These are phyloP conservation scores for Rosellinia necatrix DNA, from an alignment of 2,329 filamentous ascomycete genomes.

Conservation along the genomic window DNA sequence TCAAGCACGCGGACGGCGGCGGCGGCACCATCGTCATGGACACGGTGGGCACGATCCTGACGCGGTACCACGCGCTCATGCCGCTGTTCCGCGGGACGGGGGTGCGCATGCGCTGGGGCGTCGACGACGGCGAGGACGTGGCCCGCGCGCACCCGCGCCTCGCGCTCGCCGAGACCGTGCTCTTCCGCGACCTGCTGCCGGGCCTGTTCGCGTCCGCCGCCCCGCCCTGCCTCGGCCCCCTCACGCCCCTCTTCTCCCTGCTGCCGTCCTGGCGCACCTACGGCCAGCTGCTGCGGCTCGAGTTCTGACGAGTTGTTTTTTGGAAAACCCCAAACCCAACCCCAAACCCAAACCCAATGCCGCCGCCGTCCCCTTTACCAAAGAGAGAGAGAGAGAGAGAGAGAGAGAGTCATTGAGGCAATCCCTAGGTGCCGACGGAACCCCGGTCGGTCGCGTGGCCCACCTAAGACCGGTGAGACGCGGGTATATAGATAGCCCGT, in stretches of 20 bases:
- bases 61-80: constrained; percentile 12
- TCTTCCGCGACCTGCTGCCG: constrained; percentile 18
- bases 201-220: constrained; percentile 16
- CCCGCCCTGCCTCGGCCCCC: constrained; percentile 15
- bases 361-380: too few relatives aligned
- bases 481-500: too few relatives aligned
- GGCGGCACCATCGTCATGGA: constrained; percentile 23
- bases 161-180: constrained; percentile 11
- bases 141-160: constrained; percentile 13
- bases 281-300: constrained; percentile 19
- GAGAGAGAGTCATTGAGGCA: too few relatives aligned
- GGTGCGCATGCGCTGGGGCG: constrained; percentile 22
- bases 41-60: constrained; percentile 18
- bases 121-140: constrained; percentile 23
- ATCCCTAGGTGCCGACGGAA: too few relatives aligned
- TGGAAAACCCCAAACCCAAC: not conserved
- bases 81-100: constrained; percentile 19
- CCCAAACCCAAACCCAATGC: too few relatives aligned
- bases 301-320: constrained; percentile 7
- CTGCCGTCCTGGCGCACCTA: constrained; percentile 23
- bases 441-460: too few relatives aligned
- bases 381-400: too few relatives aligned
- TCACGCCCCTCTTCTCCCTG: constrained; percentile 22
- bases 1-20: constrained; percentile 8
- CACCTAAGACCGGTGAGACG: too few relatives aligned